A percentile compares a stretch with the other conserved stretches of the same genome.
These are phyloP conservation scores for Coemansia sp. DNA, from an alignment of 192 early-diverging fungal species.

Conservation along the genomic window DNA sequence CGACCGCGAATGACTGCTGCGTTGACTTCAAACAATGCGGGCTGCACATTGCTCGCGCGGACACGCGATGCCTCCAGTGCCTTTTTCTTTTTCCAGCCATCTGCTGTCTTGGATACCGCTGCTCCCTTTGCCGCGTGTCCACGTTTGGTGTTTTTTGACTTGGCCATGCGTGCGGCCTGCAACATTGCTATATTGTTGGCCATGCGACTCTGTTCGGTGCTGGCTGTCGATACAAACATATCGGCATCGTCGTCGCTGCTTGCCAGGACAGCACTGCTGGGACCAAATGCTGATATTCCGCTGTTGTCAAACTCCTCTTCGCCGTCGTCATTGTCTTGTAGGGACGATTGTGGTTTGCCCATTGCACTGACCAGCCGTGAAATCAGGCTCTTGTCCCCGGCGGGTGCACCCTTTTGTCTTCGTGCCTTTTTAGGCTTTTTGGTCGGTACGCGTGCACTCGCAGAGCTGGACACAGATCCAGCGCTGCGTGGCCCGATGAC, in stretches of 20 bases:
- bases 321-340: background rate
- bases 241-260: constrained; percentile 15
- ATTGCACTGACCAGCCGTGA: constrained; percentile 36
- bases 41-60: constrained; percentile 8
- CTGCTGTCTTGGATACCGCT: background rate
- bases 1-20: constrained; percentile 29
- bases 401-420: constrained; percentile 5
- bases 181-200: constrained; percentile 4
- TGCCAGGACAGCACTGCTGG: background rate
- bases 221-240: constrained; percentile 15
- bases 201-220: background rate
- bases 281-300: background rate
- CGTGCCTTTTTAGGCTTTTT: constrained; percentile 12
- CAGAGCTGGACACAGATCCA: background rate
- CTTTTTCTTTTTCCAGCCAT: constrained; percentile 18
- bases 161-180: constrained; percentile 10
- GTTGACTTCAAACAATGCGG: constrained; percentile 20
- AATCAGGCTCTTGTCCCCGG: constrained; percentile 29
- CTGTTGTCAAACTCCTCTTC: constrained; percentile 14
- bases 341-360: constrained; percentile 11
- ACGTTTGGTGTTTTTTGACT: constrained; percentile 9
- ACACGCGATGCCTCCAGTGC: background rate
- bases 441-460: background rate
- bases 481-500: background rate
- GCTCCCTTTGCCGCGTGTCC: constrained; percentile 17